Conservation (phyloP, 2,329 filamentous ascomycete species). For the Zasmidium angulare region DNA sequence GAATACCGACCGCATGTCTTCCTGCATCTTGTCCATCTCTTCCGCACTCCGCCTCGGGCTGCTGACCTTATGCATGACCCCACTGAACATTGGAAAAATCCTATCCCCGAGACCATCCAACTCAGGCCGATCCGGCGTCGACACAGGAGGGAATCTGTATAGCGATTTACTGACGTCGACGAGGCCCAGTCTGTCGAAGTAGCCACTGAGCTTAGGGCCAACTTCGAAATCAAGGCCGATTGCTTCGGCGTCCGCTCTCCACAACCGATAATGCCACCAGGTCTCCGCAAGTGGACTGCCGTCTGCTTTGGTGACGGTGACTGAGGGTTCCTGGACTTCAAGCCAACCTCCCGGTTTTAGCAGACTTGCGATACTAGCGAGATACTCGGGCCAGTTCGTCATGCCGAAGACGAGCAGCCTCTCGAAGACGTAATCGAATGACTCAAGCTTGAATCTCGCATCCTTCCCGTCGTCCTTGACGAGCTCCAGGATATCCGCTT, state of each 20-base stretch:
- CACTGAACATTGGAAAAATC: neutral
- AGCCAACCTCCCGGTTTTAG: slow-evolving; percentile 17
- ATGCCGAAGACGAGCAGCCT: slow-evolving; percentile 15
- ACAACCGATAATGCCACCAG: neutral
- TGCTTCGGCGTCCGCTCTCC: neutral
- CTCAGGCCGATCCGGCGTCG: neutral
- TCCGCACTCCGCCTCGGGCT: neutral
- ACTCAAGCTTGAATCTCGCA: neutral
- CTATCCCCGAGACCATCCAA: neutral
- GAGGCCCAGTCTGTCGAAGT: neutral
- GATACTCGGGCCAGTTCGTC: slow-evolving; percentile 17
- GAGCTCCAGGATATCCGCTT: slow-evolving; percentile 9
- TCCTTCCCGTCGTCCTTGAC: neutral
- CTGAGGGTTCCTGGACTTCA: slow-evolving; percentile 14
- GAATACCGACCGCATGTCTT: neutral
- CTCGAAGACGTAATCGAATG: slow-evolving; percentile 18
- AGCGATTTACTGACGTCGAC: neutral
- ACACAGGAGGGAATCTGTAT: neutral
- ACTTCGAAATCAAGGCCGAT: slow-evolving; percentile 4
- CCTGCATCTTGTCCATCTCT: neutral
- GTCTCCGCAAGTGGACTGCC: neutral
- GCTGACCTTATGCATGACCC: neutral
- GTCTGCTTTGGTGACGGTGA: neutral
- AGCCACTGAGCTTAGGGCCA: neutral
- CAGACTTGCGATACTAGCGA: slow-evolving; percentile 2